A percentile compares a stretch with the other conserved stretches of the same genome.
These are phyloP conservation scores for Candida chauliodis DNA, from an alignment of 805 yeast species.

Conservation along the genomic window DNA sequence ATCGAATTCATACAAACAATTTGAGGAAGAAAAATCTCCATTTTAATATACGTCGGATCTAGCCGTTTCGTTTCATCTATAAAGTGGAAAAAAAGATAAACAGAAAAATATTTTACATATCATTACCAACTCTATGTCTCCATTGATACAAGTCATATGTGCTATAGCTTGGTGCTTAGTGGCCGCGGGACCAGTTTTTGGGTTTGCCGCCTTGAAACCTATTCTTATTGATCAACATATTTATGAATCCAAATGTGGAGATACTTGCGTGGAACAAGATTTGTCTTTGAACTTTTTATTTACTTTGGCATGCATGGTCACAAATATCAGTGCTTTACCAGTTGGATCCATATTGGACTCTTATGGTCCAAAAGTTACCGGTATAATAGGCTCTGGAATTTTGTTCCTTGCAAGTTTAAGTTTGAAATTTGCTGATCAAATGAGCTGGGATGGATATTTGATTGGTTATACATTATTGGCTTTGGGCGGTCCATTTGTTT, in stretches of 20 bases:
- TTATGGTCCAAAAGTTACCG: slow-evolving; percentile 78
- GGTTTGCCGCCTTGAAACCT: slow-evolving; percentile 93
- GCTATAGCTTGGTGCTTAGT: slow-evolving; percentile 84
- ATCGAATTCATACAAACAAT: slow-evolving; percentile 28
- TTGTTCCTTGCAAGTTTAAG: slow-evolving; percentile 53
- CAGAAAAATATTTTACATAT: neutral
- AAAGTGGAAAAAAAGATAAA: neutral
- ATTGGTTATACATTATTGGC: slow-evolving; percentile 75
- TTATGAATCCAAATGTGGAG: slow-evolving; percentile 52
- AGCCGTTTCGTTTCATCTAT: slow-evolving; percentile 2
- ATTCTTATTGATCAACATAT: slow-evolving; percentile 74
- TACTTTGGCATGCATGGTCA: slow-evolving; percentile 80
- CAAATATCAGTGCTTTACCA: slow-evolving; percentile 77
- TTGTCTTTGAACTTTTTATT: slow-evolving; percentile 77
- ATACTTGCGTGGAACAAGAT: slow-evolving; percentile 80
- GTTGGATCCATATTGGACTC: slow-evolving; percentile 79
- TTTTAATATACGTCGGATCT: slow-evolving; percentile 16
- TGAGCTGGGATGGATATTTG: slow-evolving; percentile 59
- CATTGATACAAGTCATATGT: slow-evolving; percentile 59
- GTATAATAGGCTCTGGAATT: slow-evolving; percentile 65
- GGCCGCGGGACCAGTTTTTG: slow-evolving; percentile 93
- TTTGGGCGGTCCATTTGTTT: slow-evolving; percentile 91
- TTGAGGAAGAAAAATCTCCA: slow-evolving; percentile 36
- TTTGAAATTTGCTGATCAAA: slow-evolving; percentile 36
- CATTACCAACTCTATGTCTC: slow-evolving; percentile 8